Conservation (phyloP, 2,329 filamentous ascomycete species). For the Neophaeococcomyces aloes region DNA sequence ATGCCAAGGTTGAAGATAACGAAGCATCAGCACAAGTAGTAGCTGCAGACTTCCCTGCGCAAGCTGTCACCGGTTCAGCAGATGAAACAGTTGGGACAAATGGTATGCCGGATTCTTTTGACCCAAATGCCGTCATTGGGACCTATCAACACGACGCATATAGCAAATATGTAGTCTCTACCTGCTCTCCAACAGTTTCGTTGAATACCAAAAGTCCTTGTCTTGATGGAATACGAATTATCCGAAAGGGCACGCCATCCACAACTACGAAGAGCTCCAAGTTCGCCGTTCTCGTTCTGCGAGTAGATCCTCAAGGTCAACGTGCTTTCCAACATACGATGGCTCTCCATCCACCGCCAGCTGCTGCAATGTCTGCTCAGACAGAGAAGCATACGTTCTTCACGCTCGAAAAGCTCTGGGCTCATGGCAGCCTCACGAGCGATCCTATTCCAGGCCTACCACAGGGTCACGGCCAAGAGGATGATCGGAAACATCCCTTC, state of each 20-base stretch:
- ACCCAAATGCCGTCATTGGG: neutral
- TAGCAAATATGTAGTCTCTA: neutral
- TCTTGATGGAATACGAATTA: neutral
- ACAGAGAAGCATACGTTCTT: neutral
- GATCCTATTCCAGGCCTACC: conserved; percentile 1
- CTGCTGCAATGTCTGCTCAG: neutral
- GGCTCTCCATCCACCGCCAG: conserved; percentile 2
- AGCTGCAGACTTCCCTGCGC: neutral
- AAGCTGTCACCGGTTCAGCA: neutral
- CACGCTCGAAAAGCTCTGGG: neutral
- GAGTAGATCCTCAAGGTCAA: neutral
- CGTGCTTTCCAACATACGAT: neutral
- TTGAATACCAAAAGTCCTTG: neutral
- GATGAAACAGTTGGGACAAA: neutral
- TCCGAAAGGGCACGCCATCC: neutral
- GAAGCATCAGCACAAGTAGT: neutral
- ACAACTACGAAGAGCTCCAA: neutral
- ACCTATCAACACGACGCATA: neutral
- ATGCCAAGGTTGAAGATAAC: neutral
- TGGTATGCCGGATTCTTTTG: neutral
- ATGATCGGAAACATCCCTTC: neutral
- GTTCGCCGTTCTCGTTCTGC: neutral
- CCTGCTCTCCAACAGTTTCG: neutral
- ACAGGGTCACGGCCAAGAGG: neutral
- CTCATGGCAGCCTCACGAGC: neutral